phyloP scores from a whole-genome alignment of 176 grass and related monocot genomes.

The Raddia guianensis region DNA sequence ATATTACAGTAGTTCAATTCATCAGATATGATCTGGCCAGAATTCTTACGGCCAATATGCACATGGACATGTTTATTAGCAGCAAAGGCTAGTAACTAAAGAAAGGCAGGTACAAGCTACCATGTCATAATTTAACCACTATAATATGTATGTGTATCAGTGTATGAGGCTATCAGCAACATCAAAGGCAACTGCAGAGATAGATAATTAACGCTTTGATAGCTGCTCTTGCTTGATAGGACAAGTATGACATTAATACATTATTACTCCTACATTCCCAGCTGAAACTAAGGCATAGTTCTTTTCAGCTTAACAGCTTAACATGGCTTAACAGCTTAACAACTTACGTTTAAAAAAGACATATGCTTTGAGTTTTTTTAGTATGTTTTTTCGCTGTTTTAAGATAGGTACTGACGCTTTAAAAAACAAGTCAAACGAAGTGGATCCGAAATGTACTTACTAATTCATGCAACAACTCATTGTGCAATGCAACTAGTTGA shows the following conservation, averaged over 20 bases:
- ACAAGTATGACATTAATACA: neutral
- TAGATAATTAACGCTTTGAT: neutral
- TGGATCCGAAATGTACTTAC: neutral
- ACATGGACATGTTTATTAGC: neutral
- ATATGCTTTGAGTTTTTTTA: too few species aligned
- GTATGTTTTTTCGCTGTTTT: too few species aligned
- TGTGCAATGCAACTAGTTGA: too few species aligned
- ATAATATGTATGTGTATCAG: neutral
- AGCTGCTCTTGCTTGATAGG: neutral
- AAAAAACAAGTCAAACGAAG: too few species aligned
- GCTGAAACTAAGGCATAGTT: neutral
- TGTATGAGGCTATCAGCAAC: neutral
- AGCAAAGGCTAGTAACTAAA: neutral
- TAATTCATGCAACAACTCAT: neutral
- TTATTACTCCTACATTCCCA: neutral
- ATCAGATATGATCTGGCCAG: neutral
- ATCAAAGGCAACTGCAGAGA: neutral
- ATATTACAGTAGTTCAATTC: neutral
- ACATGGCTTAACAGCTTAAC: too few species aligned
- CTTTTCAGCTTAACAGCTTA: too few species aligned
- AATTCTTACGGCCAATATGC: neutral
- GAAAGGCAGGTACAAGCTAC: neutral
- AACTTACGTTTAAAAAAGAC: too few species aligned
- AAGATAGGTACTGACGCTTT: too few species aligned
- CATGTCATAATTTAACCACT: neutral